Conservation (phyloP, 164 flowering plant genomes). For the Pachysandra terminalis region DNA sequence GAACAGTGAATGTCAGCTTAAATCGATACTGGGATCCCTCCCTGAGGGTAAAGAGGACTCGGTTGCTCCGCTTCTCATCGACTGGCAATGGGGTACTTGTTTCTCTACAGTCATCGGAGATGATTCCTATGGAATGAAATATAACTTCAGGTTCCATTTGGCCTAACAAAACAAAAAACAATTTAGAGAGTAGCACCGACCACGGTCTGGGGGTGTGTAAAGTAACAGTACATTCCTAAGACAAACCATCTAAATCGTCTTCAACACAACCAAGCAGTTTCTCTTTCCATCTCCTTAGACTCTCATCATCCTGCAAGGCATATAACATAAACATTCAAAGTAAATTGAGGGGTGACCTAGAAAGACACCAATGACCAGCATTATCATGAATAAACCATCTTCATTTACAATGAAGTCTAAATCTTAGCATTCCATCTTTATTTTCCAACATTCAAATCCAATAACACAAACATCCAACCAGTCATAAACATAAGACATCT, state of each 20-base stretch:
- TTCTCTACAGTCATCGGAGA: slow-evolving; percentile 50
- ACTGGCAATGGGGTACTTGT: slow-evolving; percentile 46
- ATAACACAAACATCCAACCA: not conserved
- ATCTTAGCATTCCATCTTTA: not conserved
- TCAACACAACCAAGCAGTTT: slow-evolving; percentile 72
- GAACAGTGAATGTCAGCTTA: slow-evolving; percentile 58
- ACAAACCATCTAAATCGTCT: slow-evolving; percentile 51
- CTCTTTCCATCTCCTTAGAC: slow-evolving; percentile 87
- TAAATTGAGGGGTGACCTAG: not conserved
- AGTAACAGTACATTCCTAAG: not conserved
- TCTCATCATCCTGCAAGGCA: slow-evolving; percentile 68
- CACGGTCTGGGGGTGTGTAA: not conserved
- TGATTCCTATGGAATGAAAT: slow-evolving; percentile 63
- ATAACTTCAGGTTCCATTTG: slow-evolving; percentile 73
- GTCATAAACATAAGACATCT: not conserved
- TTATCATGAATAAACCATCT: not conserved
- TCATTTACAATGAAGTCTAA: not conserved
- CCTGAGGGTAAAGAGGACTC: slow-evolving; percentile 42
- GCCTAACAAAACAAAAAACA: slow-evolving; percentile 26
- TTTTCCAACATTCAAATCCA: not conserved
- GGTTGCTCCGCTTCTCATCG: slow-evolving; percentile 26
- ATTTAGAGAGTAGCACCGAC: not conserved
- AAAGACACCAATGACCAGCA: not conserved
- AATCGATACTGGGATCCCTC: slow-evolving; percentile 68
- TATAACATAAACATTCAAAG: not conserved